A percentile compares a stretch with the other conserved stretches of the same genome.
Evolutionary conservation across 257 asterid genomes (phyloP).

Genomic region (Solanum bulbocastanum): DNA sequence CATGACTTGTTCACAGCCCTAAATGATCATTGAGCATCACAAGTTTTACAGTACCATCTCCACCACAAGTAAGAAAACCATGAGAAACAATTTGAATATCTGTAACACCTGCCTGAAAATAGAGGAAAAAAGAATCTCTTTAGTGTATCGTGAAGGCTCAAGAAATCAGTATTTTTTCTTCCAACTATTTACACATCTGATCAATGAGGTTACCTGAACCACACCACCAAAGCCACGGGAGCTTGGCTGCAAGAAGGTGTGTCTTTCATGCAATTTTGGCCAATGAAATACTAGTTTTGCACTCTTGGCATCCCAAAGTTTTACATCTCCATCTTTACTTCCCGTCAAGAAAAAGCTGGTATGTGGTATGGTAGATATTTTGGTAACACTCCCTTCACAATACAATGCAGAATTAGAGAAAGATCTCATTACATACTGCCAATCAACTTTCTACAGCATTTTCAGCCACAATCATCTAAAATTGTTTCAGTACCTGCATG

Average conservation of each 20-base stretch:
- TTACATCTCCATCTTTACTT: constrained; percentile 98
- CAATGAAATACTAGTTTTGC: constrained; percentile 83
- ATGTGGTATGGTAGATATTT: constrained; percentile 74
- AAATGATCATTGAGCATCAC: constrained; percentile 7
- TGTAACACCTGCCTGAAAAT: constrained; percentile 74
- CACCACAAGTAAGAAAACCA: constrained; percentile 96
- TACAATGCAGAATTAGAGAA: constrained; percentile 12
- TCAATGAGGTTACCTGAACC: constrained; percentile 53
- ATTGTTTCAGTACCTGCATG: constrained; percentile 63
- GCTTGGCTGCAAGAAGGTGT: constrained; percentile 79
- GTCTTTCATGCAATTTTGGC: constrained; percentile 95
- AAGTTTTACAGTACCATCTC: constrained; percentile 75
- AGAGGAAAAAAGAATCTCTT: background rate
- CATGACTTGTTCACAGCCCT: background rate
- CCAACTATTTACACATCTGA: background rate
- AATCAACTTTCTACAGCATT: background rate
- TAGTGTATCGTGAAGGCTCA: constrained; percentile 1
- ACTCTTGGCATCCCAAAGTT: constrained; percentile 97
- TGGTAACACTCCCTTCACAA: constrained; percentile 75
- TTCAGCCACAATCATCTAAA: background rate
- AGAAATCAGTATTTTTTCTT: background rate
- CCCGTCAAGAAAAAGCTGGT: constrained; percentile 97
- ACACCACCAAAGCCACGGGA: constrained; percentile 88
- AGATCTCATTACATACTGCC: background rate
- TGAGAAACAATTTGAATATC: constrained; percentile 74